Evolutionary conservation across 352 stramenopile species (phyloP).

Genomic region (Phytophthora litchii): DNA sequence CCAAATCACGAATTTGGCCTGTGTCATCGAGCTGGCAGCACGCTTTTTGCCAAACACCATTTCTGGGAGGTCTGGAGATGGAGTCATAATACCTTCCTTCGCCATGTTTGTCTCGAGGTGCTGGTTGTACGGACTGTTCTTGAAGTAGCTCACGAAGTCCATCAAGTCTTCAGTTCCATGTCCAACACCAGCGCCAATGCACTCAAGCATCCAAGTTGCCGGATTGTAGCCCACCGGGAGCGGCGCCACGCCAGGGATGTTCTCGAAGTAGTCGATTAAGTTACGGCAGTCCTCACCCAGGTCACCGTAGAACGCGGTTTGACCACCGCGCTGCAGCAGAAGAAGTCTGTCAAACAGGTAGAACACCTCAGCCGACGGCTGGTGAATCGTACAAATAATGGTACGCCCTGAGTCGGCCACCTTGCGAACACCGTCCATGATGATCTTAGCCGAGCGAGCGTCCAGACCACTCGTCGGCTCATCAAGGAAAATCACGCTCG

Average conservation of each 20-base stretch:
- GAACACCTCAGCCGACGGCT: conserved; percentile 8
- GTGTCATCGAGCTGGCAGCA: conserved; percentile 8
- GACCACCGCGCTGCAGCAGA: conserved; percentile 52
- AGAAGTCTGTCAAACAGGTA: conserved; percentile 72
- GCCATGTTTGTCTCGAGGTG: background rate
- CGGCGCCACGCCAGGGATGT: conserved; percentile 6
- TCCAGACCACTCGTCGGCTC: conserved; percentile 6
- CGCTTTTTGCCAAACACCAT: conserved; percentile 28
- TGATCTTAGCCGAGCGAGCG: conserved; percentile 5
- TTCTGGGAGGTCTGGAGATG: conserved; percentile 15
- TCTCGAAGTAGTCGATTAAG: conserved; percentile 21
- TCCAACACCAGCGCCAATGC: conserved; percentile 9
- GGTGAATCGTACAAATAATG: conserved; percentile 12
- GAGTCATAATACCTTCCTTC: conserved; percentile 11
- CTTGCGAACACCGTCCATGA: conserved; percentile 11
- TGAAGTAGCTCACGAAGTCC: conserved; percentile 11
- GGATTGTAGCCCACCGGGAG: conserved; percentile 9
- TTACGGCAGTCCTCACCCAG: conserved; percentile 31
- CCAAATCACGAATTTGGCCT: no score
- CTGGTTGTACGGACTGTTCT: background rate
- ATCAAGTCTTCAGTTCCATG: background rate
- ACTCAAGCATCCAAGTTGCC: conserved; percentile 12
- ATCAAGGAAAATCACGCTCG: conserved; percentile 11
- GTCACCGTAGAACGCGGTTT: conserved; percentile 44
- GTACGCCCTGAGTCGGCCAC: conserved; percentile 8